Percentiles rank a stretch among this genome's conserved stretches.
phyloP scores from a whole-genome alignment of 2,329 filamentous ascomycete species.

The Aspergillus phoenicis region DNA sequence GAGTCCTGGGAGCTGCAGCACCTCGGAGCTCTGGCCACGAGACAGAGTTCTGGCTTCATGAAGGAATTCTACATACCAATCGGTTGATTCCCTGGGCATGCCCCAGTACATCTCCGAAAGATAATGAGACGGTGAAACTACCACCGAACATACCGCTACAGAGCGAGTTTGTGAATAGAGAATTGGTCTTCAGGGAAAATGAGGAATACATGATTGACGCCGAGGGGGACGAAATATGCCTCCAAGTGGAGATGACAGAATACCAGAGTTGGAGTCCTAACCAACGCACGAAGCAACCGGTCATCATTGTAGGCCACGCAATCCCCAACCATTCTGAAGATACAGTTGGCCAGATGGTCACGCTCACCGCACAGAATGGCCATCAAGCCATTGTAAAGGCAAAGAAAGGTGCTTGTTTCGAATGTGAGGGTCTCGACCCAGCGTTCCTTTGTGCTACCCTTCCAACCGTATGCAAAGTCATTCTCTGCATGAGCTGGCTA shows the following conservation, averaged over 20 bases:
- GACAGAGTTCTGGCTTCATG: constrained; percentile 11
- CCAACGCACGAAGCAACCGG: neutral
- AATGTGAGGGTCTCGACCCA: neutral
- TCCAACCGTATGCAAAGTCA: neutral
- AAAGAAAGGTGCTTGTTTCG: neutral
- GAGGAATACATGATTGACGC: neutral
- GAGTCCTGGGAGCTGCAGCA: neutral
- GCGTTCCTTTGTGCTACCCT: neutral
- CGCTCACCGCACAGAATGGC: neutral
- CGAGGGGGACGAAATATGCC: neutral
- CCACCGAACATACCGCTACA: neutral
- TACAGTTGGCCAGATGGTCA: neutral
- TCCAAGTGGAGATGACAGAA: neutral
- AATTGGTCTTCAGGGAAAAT: neutral
- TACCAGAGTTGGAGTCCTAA: neutral
- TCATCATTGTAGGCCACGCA: neutral
- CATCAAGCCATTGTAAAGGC: neutral
- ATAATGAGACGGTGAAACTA: neutral
- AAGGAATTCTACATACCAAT: neutral
- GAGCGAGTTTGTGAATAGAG: neutral
- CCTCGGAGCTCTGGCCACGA: neutral
- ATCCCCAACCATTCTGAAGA: neutral
- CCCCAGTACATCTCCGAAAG: neutral
- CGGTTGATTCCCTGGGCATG: neutral
- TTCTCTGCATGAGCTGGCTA: neutral